Evolutionary conservation across 2,329 filamentous ascomycete genomes (phyloP).

Genomic region (Alternaria dauci): DNA sequence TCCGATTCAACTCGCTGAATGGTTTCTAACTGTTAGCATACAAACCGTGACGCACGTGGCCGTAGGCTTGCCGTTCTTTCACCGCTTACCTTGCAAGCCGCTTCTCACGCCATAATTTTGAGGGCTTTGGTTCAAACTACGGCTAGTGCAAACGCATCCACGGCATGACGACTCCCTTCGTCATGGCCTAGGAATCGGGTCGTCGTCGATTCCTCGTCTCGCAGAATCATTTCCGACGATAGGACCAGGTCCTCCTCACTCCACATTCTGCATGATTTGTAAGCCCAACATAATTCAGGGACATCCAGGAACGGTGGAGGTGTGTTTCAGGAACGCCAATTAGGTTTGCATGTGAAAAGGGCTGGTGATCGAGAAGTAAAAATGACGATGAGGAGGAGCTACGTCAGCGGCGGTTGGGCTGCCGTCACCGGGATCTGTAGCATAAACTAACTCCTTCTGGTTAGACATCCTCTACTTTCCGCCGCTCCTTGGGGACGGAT

Average conservation of each 20-base stretch:
- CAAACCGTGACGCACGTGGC: background rate
- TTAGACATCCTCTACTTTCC: conserved; percentile 1
- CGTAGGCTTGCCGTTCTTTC: conserved; percentile 1
- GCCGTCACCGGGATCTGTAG: conserved; percentile 8
- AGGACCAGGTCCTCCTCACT: background rate
- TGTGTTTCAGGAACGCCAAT: conserved; percentile 10
- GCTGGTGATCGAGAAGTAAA: conserved; percentile 10
- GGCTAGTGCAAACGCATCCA: background rate
- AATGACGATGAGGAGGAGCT: conserved; percentile 11
- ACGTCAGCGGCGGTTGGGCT: conserved; percentile 10
- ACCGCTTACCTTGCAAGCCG: conserved; percentile 1
- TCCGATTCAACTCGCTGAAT: background rate
- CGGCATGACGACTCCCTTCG: background rate
- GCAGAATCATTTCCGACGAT: background rate
- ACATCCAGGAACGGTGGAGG: background rate
- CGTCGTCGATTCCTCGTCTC: background rate
- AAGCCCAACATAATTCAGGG: background rate
- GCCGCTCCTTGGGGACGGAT: conserved; percentile 2
- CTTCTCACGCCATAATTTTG: conserved; percentile 5
- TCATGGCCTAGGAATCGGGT: background rate
- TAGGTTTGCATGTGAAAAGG: background rate
- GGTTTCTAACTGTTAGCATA: background rate
- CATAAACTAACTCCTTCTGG: background rate
- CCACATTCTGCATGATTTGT: conserved; percentile 1
- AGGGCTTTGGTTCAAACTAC: conserved; percentile 1